Conservation (phyloP, 768 basidiomycete genomes). For the Mycena albidolilacea region DNA sequence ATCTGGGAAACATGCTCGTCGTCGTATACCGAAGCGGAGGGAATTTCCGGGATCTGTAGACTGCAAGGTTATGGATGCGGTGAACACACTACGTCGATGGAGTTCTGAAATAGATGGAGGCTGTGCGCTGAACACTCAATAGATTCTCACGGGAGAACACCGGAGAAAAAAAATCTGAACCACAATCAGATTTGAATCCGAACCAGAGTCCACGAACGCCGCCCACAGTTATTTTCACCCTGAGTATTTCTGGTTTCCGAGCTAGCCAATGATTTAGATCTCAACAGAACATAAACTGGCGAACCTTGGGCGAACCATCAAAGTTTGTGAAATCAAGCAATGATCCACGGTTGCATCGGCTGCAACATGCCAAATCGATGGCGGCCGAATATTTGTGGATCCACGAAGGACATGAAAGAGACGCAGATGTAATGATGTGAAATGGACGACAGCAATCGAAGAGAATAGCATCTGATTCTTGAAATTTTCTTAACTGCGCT, state of each 20-base stretch:
- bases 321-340: constrained; percentile 6
- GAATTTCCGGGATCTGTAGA: constrained; percentile 4
- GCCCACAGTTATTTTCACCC: constrained; percentile 7
- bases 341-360: constrained; percentile 4
- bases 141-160: constrained; percentile 6
- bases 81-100: constrained; percentile 7
- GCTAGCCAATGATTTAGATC: constrained; percentile 8
- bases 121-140: constrained; percentile 3
- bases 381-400: constrained; percentile 6
- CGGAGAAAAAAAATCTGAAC: constrained; percentile 1
- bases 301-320: constrained; percentile 1
- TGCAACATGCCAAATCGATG: constrained; percentile 3
- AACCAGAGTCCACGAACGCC: constrained; percentile 5
- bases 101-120: constrained; percentile 5
- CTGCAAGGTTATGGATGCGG: constrained; percentile 6
- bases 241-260: constrained; percentile 6
- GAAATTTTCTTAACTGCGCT: not conserved
- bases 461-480: constrained; percentile 2
- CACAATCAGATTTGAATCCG: constrained; percentile 6
- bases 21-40: constrained; percentile 7
- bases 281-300: constrained; percentile 8
- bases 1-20: constrained; percentile 7
- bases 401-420: constrained; percentile 7
- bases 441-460: constrained; percentile 6
- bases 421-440: constrained; percentile 5